Base-by-base conservation (phyloP, 768 basidiomycete species). In the Trametes cingulata region DNA sequence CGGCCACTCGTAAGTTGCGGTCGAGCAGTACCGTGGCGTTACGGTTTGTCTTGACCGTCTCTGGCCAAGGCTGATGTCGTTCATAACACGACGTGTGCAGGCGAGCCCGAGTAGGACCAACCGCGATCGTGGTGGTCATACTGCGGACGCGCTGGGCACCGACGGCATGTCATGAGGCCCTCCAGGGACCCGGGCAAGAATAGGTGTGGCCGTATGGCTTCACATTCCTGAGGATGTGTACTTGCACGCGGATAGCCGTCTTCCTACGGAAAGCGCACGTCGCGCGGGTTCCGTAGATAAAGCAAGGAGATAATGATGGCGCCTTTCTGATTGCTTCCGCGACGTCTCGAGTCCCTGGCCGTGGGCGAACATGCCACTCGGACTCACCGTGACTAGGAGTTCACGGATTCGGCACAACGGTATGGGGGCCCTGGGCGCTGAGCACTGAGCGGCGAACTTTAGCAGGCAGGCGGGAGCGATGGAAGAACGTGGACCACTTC, bases 291-390 rank as follows among this genome's bases (percentile, higher is more conserved):
- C 47, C 47, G 40, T 22, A 57, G 47, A 57, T 57, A 49, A 49
- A 49, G 39, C 37, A 35, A 50, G 47, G 39, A 41, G 47, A 57
- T 46, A n/a, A 46, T 57, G 56, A 57, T 57, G 39, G 46, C 43
- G 36, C 15, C n/a, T 37, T 48, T 47, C 55, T 57, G 47, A 57
- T 40, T 49, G 47, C 39, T 40, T 33, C 56, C 56, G 56, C 52
- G 52, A 25, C 52, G 13, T 50, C 49, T 37, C 42, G 42, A 22
- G 52, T 43, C 37, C 20, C 20, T 22, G 43, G 46, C 19, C 4
- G 37, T 20, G 9, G 13, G 49, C 37, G 10, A 10, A 33, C 29
- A 33, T 33, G 29, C 29, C 10, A 10, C 29, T 33, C 6, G 29
- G 29, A 33, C 29, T 33, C 29, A 33, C 29, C 29, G 29, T 33